Conservation (phyloP, 2,329 filamentous ascomycete genomes). For the Akanthomyces muscarius region DNA sequence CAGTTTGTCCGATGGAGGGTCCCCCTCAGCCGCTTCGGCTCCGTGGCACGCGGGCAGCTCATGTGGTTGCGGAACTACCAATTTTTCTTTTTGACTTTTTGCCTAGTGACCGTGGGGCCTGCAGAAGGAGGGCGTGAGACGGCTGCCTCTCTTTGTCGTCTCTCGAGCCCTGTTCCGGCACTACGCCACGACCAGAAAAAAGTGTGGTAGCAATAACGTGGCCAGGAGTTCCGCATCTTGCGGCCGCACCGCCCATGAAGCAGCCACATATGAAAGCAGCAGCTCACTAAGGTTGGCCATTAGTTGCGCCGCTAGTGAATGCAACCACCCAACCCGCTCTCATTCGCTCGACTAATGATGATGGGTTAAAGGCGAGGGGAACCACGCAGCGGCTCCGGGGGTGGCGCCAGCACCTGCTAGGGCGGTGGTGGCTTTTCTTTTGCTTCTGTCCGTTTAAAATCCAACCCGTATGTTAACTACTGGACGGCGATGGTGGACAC, state of each 20-base stretch:
- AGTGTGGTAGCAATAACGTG: conserved; percentile 7
- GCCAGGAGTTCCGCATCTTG: not conserved
- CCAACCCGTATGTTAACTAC: not conserved
- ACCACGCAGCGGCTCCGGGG: conserved; percentile 7
- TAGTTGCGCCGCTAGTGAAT: conserved; percentile 7
- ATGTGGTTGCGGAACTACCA: conserved; percentile 4
- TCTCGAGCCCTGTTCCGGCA: not conserved
- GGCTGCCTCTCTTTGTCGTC: not conserved
- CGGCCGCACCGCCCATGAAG: not conserved
- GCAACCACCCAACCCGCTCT: not conserved
- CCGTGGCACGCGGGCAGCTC: conserved; percentile 10
- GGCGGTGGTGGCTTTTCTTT: not conserved
- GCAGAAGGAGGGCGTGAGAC: not conserved
- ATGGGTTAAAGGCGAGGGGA: not conserved
- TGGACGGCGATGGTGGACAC: not conserved
- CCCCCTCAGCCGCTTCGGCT: conserved; percentile 12
- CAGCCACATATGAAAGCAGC: not conserved
- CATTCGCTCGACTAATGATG: conserved; percentile 5
- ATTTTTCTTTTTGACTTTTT: not conserved
- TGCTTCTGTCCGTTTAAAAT: conserved; percentile 15
- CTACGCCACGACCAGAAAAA: not conserved
- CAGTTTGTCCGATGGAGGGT: conserved; percentile 6
- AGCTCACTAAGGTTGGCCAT: not conserved
- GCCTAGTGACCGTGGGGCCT: not conserved
- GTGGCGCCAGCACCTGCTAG: conserved; percentile 4